These are phyloP conservation scores for Leptomonas pyrrhocoris DNA, from an alignment of 208 protist genomes.

Conservation along the genomic window DNA sequence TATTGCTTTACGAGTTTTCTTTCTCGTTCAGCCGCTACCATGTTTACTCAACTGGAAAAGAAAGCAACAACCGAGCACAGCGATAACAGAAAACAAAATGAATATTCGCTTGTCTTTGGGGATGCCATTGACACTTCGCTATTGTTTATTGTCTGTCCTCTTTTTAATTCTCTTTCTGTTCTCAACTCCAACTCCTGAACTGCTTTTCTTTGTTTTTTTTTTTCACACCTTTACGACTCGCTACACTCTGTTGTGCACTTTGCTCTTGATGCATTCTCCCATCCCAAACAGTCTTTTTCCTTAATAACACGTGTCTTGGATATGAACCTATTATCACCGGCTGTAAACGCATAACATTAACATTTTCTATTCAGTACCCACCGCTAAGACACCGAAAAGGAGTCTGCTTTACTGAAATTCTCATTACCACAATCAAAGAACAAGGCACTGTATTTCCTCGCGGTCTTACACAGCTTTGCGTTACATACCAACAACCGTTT, in stretches of 20 bases:
- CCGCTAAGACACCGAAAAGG: constrained; percentile 19
- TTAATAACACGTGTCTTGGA: constrained; percentile 17
- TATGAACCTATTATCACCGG: constrained; percentile 13
- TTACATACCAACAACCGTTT: neutral
- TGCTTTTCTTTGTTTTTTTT: constrained; percentile 5
- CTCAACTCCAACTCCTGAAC: too few species aligned
- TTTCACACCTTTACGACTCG: neutral
- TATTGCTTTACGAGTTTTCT: too few species aligned
- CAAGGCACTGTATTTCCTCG: neutral
- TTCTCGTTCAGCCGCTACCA: too few species aligned
- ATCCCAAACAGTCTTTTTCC: constrained; percentile 11
- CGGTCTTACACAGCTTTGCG: neutral
- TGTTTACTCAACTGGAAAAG: too few species aligned
- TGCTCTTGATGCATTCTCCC: neutral
- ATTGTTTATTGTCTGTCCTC: too few species aligned
- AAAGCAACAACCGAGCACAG: too few species aligned
- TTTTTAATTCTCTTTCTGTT: too few species aligned
- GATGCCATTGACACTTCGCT: too few species aligned
- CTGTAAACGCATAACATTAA: constrained; percentile 15
- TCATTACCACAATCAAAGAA: constrained; percentile 8
- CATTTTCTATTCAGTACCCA: constrained; percentile 14
- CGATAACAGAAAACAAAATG: too few species aligned
- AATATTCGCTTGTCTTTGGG: too few species aligned
- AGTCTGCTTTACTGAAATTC: constrained; percentile 16
- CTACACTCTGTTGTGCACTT: neutral